Base-by-base conservation (phyloP, 1,139 yeast species). In the Blastobotrys raffinosifermentans region DNA sequence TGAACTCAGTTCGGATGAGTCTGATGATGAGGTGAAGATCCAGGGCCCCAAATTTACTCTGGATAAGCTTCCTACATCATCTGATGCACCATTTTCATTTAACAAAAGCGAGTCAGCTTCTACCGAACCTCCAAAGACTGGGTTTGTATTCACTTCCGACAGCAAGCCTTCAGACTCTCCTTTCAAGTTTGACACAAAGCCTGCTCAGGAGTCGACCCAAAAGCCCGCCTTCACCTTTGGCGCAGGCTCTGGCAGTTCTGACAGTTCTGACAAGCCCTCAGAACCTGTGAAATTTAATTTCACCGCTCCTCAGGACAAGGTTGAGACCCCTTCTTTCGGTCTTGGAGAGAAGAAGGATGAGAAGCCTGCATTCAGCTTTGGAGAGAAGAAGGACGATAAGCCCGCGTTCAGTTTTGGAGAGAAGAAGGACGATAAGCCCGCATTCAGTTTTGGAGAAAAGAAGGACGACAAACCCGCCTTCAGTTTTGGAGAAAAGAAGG, bases 401-500 rank as follows among this genome's bases (percentile, higher is more conserved):
- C 54, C 64, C n/a, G 42, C 58, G 14, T 58, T 56, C 42, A 37
- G 49, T 15, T 55, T 57, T 40, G 58, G 56, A 22, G 20, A 11
- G 31, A 17, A 9, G 29, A 34, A 25, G 16, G 32, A 19, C 37
- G 19, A 34, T 30, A 29, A 36, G 29, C 39, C 45, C 22, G 44
- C 48, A 13, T 49, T 52, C 25, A 40, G 43, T 8, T 49, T 51
- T 45, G 50, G 51, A 18, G 39, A 19, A 21, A n/a, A n/a, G n/a
- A n/a, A n/a, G n/a, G n/a, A n/a, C n/a, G n/a, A n/a, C n/a, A n/a
- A n/a, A n/a, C n/a, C n/a, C n/a, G n/a, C n/a, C n/a, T n/a, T n/a
- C n/a, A n/a, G n/a, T n/a, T n/a, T n/a, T n/a, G n/a, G n/a, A n/a
- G n/a, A n/a, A n/a, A n/a, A n/a, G n/a, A n/a, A n/a, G n/a, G n/a